Base-by-base conservation (phyloP, 768 basidiomycete species). In the Phaffia tasmanica region DNA sequence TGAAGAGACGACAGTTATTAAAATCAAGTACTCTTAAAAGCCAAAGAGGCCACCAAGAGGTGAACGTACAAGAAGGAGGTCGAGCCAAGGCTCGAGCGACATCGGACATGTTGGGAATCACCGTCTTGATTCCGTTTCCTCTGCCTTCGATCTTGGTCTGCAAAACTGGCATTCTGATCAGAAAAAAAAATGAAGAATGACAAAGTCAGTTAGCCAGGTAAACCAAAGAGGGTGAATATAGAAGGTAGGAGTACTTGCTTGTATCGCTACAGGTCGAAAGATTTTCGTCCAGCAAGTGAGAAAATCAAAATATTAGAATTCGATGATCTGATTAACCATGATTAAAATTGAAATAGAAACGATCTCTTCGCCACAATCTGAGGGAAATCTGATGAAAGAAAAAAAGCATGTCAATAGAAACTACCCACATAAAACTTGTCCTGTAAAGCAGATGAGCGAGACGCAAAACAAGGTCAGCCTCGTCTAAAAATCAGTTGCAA, bases 111-210 rank as follows among this genome's bases (percentile, higher is more conserved):
- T 99, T 99, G 23, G 93, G 93, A 63, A 97, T 79, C 74, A 99
- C 93, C 56, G 95, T 99, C 81, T 99, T 99, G 79, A 99, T 98
- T 73, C 95, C 95, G 76, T 99, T 99, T 69, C 95, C 95, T 78
- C 92, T 93, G 73, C 95, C 95, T 79, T 99, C 95, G 47, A 98
- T 92, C 81, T 98, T 98, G 70, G 88, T 94, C 70, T 84, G 82
- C 70, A 99, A 83, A 67, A 92, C 76, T 64, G 95, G 95, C 95
- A 99, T 99, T 71, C 90, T 93, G 59, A 30, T 30, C n/a, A 46
- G 50, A 54, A 18, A 69, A 18, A 30, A 63, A 21, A 63, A 51
- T 29, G 49, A 72, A 54, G 71, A 29, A 5, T 16, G 73, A 62
- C n/a, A n/a, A 64, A 32, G 47, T 47, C 25, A 51, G 21, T 25